Percentiles rank a stretch among this genome's conserved stretches.
These are phyloP conservation scores for Hyparrhenia diplandra DNA, from an alignment of 176 grass and related monocot species.

Conservation along the genomic window DNA sequence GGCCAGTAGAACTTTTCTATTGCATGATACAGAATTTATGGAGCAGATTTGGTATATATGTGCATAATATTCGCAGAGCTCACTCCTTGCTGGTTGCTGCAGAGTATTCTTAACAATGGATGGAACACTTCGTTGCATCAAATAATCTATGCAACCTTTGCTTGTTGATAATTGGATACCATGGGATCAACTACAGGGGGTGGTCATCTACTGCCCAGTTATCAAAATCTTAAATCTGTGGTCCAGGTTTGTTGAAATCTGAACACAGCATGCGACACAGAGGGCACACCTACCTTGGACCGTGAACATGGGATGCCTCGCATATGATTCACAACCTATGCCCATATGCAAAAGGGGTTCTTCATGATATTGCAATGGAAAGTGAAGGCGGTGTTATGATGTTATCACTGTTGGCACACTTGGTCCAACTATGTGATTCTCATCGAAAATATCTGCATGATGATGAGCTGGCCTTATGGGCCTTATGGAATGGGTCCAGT, in stretches of 20 bases:
- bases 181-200: background rate
- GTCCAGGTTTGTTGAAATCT: background rate
- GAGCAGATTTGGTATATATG: background rate
- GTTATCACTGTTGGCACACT: background rate
- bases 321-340: background rate
- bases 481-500: background rate
- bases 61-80: background rate
- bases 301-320: background rate
- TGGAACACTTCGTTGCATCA: background rate
- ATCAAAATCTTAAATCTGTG: background rate
- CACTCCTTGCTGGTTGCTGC: background rate
- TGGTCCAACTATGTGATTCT: background rate
- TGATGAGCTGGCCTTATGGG: background rate
- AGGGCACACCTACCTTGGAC: slow-evolving; percentile 1
- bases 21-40: background rate
- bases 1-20: background rate
- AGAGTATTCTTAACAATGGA: background rate
- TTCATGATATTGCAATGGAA: background rate
- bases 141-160: background rate
- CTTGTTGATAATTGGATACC: background rate
- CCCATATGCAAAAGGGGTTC: background rate
- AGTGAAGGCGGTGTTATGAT: background rate
- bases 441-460: background rate
- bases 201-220: background rate
- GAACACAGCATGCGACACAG: background rate